Base-by-base conservation (phyloP, 495 filamentous ascomycete genomes). In the Penicillium roqueforti region DNA sequence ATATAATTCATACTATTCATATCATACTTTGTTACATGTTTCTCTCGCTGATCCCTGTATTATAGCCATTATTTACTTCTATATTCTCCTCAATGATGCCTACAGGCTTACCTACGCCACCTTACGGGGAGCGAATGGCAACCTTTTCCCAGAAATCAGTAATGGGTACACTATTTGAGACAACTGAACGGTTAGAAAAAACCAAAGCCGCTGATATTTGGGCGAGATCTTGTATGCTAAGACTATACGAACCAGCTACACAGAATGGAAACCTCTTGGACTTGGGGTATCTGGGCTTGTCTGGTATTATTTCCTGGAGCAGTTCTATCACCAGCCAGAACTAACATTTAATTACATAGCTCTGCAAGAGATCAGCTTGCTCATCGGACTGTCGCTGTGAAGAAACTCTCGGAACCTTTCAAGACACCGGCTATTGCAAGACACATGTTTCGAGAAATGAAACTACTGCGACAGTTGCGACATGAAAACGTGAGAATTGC, bases 381-480 rank as follows among this genome's bases (percentile, higher is more conserved):
- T 36, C 83, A 80, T 62, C 87, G 91, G 62, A 89, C 88, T 63
- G 92, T 98, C 45, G 93, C 93, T 34, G 90, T 98, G 59, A 98
- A 98, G 83, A 98, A 98, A 79, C 96, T 98, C 61, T 95, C 95
- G 86, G 96, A 97, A 77, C 93, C 93, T 5, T 98, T 98, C 76
- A 93, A 90, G 77, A 96, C 93, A 10, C 91, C 89, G 2, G 90
- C 95, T 37, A 76, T 98, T 40, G 92, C 93, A 8, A 96, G 97
- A 76, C 79, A 95, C 65, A 97, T 93, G 29, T 97, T 95, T 65
- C 87, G 93, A 54, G 93, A 98, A 65, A 76, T 98, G 69, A 97
- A 97, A 78, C 79, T 98, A 47, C 73, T 97, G 60, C 97, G 97
- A 76, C 92, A 96, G 65, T 74, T 98, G 40, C 87, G 83, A 61